phyloP scores from a whole-genome alignment of 768 basidiomycete genomes.

The Trametes cingulata region DNA sequence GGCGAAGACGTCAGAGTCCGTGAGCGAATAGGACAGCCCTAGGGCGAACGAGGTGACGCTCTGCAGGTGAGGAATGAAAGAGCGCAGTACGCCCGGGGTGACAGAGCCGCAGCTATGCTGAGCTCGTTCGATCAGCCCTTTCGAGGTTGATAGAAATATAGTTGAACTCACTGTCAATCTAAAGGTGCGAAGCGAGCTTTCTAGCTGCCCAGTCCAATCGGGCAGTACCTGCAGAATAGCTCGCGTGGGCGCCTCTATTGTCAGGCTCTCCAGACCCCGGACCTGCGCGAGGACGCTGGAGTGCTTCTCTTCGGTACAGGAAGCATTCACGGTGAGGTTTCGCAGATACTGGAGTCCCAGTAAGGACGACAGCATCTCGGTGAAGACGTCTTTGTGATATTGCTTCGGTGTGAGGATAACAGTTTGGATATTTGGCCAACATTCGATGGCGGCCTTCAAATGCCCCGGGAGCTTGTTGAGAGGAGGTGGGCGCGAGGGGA shows the following conservation, averaged over 20 bases:
- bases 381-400: constrained; percentile 16
- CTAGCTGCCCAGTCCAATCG: constrained; percentile 43
- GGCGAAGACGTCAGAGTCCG: constrained; percentile 50
- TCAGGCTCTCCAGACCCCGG: constrained; percentile 19
- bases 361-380: constrained; percentile 14
- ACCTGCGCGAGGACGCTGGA: constrained; percentile 17
- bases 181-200: constrained; percentile 37
- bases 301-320: constrained; percentile 12
- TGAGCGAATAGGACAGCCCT: constrained; percentile 61
- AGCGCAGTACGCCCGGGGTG: constrained; percentile 57
- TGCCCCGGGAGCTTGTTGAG: constrained; percentile 15
- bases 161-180: constrained; percentile 43
- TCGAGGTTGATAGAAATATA: background rate
- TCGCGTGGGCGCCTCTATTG: constrained; percentile 25
- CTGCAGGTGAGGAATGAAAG: constrained; percentile 40
- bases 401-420: constrained; percentile 17
- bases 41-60: constrained; percentile 42
- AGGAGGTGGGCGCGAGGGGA: constrained; percentile 14
- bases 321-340: constrained; percentile 20
- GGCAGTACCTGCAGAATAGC: constrained; percentile 28
- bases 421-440: constrained; percentile 21
- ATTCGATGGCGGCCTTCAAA: constrained; percentile 23
- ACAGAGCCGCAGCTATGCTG: constrained; percentile 65
- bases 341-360: constrained; percentile 10
- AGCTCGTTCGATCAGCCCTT: background rate